Percentiles rank a stretch among this genome's conserved stretches.
Evolutionary conservation across 108 stramenopile genomes (phyloP).

Genomic region (Cyclotella atomus): DNA sequence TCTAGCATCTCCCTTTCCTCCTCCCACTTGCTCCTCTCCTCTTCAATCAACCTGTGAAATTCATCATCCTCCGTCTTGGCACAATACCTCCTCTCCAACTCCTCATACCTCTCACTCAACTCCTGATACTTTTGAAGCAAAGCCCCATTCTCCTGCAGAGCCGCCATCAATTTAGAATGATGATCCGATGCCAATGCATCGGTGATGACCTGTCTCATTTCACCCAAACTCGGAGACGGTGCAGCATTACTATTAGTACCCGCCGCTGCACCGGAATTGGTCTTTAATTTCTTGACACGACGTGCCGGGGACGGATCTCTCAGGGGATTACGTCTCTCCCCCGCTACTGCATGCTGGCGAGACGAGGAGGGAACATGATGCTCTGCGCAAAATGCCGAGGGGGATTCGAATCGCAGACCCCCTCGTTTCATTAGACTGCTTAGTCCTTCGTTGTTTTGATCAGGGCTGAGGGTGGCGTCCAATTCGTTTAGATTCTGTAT

Average conservation of each 20-base stretch:
- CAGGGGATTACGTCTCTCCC: neutral
- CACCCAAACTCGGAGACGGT: neutral
- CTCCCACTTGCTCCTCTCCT: neutral
- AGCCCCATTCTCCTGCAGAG: neutral
- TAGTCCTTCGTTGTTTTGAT: neutral
- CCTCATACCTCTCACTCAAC: neutral
- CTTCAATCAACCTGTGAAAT: neutral
- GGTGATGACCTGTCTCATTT: slow-evolving; percentile 3
- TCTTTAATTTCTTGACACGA: neutral
- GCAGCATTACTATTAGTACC: neutral
- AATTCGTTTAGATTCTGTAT: neutral
- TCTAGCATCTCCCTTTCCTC: slow-evolving; percentile 2
- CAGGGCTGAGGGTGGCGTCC: neutral
- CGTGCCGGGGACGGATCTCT: neutral
- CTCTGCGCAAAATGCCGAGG: neutral
- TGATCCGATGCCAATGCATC: neutral
- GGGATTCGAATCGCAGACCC: neutral
- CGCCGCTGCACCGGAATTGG: neutral
- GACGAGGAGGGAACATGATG: neutral
- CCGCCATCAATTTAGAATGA: neutral
- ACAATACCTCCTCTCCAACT: neutral
- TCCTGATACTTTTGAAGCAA: neutral
- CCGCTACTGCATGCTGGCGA: neutral
- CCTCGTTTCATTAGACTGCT: neutral
- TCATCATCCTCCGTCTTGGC: neutral